phyloP scores from a whole-genome alignment of 2,329 filamentous ascomycete genomes.

The Xylaria multiplex region DNA sequence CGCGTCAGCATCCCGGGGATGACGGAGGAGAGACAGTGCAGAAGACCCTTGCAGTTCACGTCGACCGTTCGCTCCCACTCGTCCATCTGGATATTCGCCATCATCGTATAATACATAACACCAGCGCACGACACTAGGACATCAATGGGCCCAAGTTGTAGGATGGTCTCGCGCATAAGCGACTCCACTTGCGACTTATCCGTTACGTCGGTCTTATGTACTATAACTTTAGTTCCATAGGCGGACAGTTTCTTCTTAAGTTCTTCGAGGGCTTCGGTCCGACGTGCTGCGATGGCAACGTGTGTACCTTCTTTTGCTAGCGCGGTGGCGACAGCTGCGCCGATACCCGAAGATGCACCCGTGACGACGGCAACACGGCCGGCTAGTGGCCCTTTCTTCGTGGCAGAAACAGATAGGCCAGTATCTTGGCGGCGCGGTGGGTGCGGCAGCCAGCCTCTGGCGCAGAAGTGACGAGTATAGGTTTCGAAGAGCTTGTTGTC shows the following conservation, averaged over 20 bases:
- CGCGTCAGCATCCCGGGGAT: constrained; percentile 78
- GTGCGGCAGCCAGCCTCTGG: constrained; percentile 77
- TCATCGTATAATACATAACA: constrained; percentile 91
- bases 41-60: constrained; percentile 85
- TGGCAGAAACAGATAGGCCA: constrained; percentile 41
- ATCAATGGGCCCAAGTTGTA: constrained; percentile 76
- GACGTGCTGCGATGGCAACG: constrained; percentile 76
- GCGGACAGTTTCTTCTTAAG: constrained; percentile 68
- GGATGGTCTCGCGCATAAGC: constrained; percentile 67
- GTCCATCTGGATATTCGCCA: constrained; percentile 77
- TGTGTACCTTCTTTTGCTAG: constrained; percentile 77
- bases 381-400: constrained; percentile 67
- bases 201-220: constrained; percentile 78
- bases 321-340: constrained; percentile 75
- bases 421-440: constrained; percentile 63
- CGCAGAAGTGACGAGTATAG: constrained; percentile 83
- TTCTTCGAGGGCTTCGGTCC: constrained; percentile 72
- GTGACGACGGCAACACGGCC: constrained; percentile 81
- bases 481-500: constrained; percentile 77
- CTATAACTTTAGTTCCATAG: constrained; percentile 70
- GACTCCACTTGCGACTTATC: constrained; percentile 71
- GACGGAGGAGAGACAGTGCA: constrained; percentile 75
- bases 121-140: constrained; percentile 83
- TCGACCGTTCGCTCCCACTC: constrained; percentile 87
- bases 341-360: constrained; percentile 82